Evolutionary conservation across 257 asterid species (phyloP).

Genomic region (Solanum rostratum): DNA sequence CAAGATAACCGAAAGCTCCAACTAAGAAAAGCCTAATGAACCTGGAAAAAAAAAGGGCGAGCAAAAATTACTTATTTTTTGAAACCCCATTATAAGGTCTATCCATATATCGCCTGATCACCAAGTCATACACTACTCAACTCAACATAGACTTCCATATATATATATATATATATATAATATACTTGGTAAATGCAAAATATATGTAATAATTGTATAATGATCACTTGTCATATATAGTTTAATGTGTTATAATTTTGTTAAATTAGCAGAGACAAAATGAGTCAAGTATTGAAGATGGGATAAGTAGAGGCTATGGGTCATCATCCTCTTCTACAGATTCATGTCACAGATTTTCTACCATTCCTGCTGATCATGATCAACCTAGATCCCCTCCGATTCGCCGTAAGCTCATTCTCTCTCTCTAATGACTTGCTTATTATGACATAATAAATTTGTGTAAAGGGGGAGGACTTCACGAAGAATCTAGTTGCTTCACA

Average conservation of each 20-base stretch:
- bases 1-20: too few species aligned
- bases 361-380: conserved; percentile 27
- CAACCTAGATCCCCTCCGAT: conserved; percentile 55
- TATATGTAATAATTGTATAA: not conserved
- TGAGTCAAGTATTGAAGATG: conserved; percentile 13
- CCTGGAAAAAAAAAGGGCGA: too few species aligned
- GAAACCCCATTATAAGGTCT: too few species aligned
- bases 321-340: conserved; percentile 71
- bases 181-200: not conserved
- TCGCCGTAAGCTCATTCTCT: conserved; percentile 43
- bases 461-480: not conserved
- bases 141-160: not conserved
- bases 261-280: conserved; percentile 38
- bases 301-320: conserved; percentile 27
- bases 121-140: too few species aligned
- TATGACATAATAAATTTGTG: not conserved
- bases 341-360: conserved; percentile 24
- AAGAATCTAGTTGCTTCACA: not conserved
- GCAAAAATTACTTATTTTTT: too few species aligned
- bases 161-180: too few species aligned
- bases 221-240: not conserved
- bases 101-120: too few species aligned
- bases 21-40: too few species aligned
- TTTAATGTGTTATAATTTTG: not conserved
- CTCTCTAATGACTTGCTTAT: not conserved